Base-by-base conservation (phyloP, 352 stramenopile genomes). In the Lagenidium giganteum region DNA sequence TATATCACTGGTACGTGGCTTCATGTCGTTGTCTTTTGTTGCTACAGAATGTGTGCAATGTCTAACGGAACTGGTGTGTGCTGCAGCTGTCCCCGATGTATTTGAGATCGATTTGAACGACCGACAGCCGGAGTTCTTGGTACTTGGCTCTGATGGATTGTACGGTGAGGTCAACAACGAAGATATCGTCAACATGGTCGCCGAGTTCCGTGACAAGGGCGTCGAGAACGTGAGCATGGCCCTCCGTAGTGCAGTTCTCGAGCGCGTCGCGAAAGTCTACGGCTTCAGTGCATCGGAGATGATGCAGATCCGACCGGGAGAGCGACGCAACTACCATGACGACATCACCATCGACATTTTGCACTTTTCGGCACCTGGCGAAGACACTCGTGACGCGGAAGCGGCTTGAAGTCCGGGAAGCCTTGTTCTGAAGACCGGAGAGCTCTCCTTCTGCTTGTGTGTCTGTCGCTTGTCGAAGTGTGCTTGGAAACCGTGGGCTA, bases 341-440 rank as follows among this genome's bases (percentile, higher is more conserved):
- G 72, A 85, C 52, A 85, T 85, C 41, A 85, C 72, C 14, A 83
- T 85, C 44, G 72, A 85, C 36, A 67, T 85, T 46, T 32, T 85
- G 38, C 72, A 85, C 54, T 83, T 85, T 33, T 57, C 57, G n/a
- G 42, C 69, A 13, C 64, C 72, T 2, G 27, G 42, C 2, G 39
- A 43, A 12, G 27, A n/a, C 7, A 16, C 22, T 20, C 16, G 20
- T 1, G 38, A 47, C 0, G 46, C 57, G 4, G 44, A 51, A 12
- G 42, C 34, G 3, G 57, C 57, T 21, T 66, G 36, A 62, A 13
- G 14, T 22, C n/a, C n/a, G n/a, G n/a, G n/a, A n/a, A n/a, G n/a
- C n/a, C n/a, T n/a, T n/a, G n/a, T n/a, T n/a, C n/a, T n/a, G n/a
- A n/a, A n/a, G n/a, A n/a, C n/a, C n/a, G n/a, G n/a, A n/a, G n/a